Percentiles rank a stretch among this genome's conserved stretches.
Evolutionary conservation across 805 yeast species (phyloP).

Genomic region (Zygoascus flipseniorum): DNA sequence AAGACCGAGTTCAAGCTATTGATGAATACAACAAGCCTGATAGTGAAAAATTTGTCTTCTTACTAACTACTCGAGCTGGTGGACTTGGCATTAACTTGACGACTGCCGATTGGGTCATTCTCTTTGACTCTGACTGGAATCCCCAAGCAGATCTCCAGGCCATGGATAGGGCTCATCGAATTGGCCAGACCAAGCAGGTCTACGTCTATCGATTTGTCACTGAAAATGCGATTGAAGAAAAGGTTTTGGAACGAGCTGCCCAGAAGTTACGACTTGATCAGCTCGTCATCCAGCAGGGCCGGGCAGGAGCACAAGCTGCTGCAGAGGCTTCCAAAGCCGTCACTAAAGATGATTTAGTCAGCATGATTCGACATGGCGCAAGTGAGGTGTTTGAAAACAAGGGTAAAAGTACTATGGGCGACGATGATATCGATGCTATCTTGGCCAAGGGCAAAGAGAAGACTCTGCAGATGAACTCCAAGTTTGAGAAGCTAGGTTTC

Average conservation of each 20-base stretch:
- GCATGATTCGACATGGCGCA: slow-evolving; percentile 98
- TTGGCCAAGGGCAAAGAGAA: slow-evolving; percentile 73
- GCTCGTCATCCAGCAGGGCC: slow-evolving; percentile 90
- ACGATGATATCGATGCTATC: slow-evolving; percentile 77
- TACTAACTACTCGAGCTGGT: slow-evolving; percentile 93
- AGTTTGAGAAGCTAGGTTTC: slow-evolving; percentile 76
- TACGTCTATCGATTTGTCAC: slow-evolving; percentile 88
- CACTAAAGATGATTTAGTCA: slow-evolving; percentile 60
- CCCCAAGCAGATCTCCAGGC: slow-evolving; percentile 98
- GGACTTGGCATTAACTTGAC: slow-evolving; percentile 92
- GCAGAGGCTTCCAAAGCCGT: slow-evolving; percentile 19
- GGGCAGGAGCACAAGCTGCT: slow-evolving; percentile 42
- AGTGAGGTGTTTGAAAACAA: slow-evolving; percentile 54
- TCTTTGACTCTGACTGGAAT: slow-evolving; percentile 94
- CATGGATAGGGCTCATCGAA: slow-evolving; percentile 96
- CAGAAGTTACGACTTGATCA: slow-evolving; percentile 89
- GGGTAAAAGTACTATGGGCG: slow-evolving; percentile 24
- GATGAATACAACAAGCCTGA: slow-evolving; percentile 83
- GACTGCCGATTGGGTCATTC: slow-evolving; percentile 80
- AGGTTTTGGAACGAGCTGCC: slow-evolving; percentile 91
- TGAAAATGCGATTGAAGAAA: slow-evolving; percentile 93
- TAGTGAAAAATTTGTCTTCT: slow-evolving; percentile 73
- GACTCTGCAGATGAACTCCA: slow-evolving; percentile 69
- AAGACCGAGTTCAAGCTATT: slow-evolving; percentile 83
- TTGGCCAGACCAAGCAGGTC: slow-evolving; percentile 95